Base-by-base conservation (phyloP, 2,329 filamentous ascomycete genomes). In the Alternaria panax region DNA sequence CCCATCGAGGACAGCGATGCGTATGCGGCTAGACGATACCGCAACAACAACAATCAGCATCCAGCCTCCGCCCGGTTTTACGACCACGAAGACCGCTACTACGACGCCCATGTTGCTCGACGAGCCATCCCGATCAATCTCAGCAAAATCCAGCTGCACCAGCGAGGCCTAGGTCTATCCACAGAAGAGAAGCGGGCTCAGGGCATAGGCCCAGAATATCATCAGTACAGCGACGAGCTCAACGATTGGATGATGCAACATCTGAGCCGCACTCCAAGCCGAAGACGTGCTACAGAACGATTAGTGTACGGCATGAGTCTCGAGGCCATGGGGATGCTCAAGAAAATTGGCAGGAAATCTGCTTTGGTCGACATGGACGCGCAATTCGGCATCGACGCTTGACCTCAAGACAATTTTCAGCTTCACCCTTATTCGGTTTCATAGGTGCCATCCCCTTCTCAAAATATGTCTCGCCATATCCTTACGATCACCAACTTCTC, bases 401-500 rank as follows among this genome's bases (percentile, higher is more conserved):
- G 27, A 54, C n/a, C 12, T 18, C 20, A 45, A 16, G 3, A 18
- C 30, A 14, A 11, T 12, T 16, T n/a, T n/a, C 24, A 12, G 12
- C 7, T 38, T 24, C 18, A 25, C 24, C 11, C 7, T n/a, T 11
- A 14, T 30, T 52, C 41, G 16, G 22, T 12, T 40, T 28, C 12
- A 20, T 12, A 28, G 7, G 4, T 16, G 27, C 25, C 14, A 1
- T 22, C 36, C 25, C 16, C 7, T 16, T 7, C 36, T 67, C 59
- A 64, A 7, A 36, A 51, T 32, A 14, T 45, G 22, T 53, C 60
- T 54, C 87, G 86, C 91, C 92, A 96, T 75, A 97, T 91, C 75
- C 93, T 87, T 68, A 98, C 82, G 70, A 99, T 90, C 73, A 93
- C 90, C 78, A 99, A 82, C 80, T 91, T 96, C 82, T 99, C 95